Conservation (phyloP, 306 rosid species). For the Aeschynomene evenia region DNA sequence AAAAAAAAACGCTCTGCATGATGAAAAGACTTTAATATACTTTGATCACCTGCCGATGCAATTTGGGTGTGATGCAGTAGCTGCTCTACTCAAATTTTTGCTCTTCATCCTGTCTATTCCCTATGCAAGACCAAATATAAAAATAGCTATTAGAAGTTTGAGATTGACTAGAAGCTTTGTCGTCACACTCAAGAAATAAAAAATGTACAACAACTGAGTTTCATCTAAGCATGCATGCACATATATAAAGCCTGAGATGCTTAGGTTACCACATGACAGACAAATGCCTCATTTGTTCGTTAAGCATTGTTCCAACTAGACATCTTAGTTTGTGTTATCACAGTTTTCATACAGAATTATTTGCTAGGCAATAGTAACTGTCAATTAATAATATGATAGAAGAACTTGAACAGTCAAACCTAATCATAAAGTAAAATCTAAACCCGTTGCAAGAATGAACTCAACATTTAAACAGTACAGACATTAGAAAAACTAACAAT, state of each 20-base stretch:
- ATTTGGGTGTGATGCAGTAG: conserved; percentile 21
- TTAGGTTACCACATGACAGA: background rate
- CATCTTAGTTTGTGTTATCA: conserved; percentile 5
- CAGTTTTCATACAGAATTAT: conserved; percentile 14
- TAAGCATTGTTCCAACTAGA: conserved; percentile 1
- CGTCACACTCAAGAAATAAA: background rate
- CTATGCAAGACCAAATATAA: conserved; percentile 31
- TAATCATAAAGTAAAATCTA: background rate
- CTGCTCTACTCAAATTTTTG: conserved; percentile 11
- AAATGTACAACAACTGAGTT: too few relatives aligned
- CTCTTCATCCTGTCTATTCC: conserved; percentile 18
- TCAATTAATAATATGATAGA: background rate
- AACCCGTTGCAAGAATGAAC: background rate
- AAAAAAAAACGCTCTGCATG: conserved; percentile 27
- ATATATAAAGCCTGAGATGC: background rate
- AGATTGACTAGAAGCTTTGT: background rate
- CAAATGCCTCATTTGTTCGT: background rate
- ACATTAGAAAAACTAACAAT: background rate
- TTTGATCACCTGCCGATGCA: conserved; percentile 28
- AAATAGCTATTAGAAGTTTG: conserved; percentile 30
- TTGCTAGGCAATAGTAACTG: background rate
- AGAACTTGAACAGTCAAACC: background rate
- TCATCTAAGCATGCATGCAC: background rate
- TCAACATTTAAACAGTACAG: background rate
- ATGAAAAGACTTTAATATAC: conserved; percentile 33